Base-by-base conservation (phyloP, 371 early-diverging fungal genomes). In the Mucor piriformis region DNA sequence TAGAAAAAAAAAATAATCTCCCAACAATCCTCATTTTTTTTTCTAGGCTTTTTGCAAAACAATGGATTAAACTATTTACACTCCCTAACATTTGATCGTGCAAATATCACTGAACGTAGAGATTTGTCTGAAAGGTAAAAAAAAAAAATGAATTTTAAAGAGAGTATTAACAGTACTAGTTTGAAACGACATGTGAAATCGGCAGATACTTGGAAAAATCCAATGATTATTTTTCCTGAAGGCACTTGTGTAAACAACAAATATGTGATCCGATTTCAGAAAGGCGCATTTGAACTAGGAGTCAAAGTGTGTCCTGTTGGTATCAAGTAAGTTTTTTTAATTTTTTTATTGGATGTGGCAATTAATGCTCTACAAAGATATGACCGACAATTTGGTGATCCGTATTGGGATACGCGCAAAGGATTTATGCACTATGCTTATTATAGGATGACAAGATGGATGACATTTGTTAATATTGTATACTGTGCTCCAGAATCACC, bases 221-320 rank as follows among this genome's bases (percentile, higher is more conserved):
- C 77, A 47, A 77, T 94, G 73, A 70, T 93, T 21, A 87, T 94
- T 21, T 94, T 94, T 71, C 94, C 94, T n/a, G 94, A 94, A 73
- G 93, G 93, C 6, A 92, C 92, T 6, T 92, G 93, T 70, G 93
- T 94, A 25, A 93, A 93, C 61, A 94, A 94, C 70, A 83, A 89
- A 59, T 89, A 87, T 63, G 82, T 87, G 0, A 90, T 94, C 34
- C 82, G 92, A 23, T 94, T 92, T 70, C 94, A 94, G 63, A 94
- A 93, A 60, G 93, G 94, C 4, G 92, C 91, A 2, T 94, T 94
- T 77, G 92, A 94, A 48, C 68, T 93, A 37, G 91, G 85, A 47
- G 86, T 85, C 2, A 76, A 76, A 50, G 66, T 77, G 4, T 74
- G 77, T 50, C 77, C 77, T 21, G 68, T 77, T 20, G 76, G 68